These are phyloP conservation scores for Fraxinus xanthoxyloides DNA, from an alignment of 305 asterid genomes.

Conservation along the genomic window DNA sequence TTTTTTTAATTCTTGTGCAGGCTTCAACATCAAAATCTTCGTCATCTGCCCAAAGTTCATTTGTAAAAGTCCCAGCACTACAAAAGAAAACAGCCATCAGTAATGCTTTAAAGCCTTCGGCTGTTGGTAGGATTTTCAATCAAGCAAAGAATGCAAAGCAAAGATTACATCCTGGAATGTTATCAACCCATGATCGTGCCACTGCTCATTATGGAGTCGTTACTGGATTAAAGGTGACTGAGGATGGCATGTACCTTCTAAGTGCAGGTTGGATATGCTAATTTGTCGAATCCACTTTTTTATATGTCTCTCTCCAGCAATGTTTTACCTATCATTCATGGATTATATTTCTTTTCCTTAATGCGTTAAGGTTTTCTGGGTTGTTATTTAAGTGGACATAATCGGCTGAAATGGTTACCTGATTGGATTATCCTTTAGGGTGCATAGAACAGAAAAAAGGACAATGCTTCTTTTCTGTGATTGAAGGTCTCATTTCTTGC, in stretches of 20 bases:
- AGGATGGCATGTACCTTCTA: conserved; percentile 88
- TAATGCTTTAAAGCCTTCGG: conserved; percentile 44
- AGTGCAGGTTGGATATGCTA: conserved; percentile 73
- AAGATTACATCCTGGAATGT: conserved; percentile 93
- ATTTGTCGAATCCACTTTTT: not conserved
- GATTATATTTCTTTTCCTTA: not conserved
- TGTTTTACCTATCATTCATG: conserved; percentile 9
- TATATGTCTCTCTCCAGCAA: not conserved
- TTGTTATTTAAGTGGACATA: not conserved
- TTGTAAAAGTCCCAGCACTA: conserved; percentile 49
- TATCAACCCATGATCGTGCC: conserved; percentile 81
- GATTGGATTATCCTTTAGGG: not conserved
- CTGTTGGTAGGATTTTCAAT: conserved; percentile 45
- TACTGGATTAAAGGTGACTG: conserved; percentile 74
- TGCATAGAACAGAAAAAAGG: conserved; percentile 1
- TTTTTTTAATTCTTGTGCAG: conserved; percentile 38
- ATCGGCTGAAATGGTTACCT: not conserved
- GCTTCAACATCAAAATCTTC: conserved; percentile 43
- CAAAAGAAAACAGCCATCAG: conserved; percentile 57
- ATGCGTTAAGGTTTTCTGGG: not conserved
- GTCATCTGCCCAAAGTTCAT: conserved; percentile 41
- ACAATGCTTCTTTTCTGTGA: conserved; percentile 1
- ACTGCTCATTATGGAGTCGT: conserved; percentile 96
- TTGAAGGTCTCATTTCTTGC: not conserved
- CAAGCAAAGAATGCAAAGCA: conserved; percentile 66